phyloP scores from a whole-genome alignment of 305 asterid genomes.

The Solanum hybrid region DNA sequence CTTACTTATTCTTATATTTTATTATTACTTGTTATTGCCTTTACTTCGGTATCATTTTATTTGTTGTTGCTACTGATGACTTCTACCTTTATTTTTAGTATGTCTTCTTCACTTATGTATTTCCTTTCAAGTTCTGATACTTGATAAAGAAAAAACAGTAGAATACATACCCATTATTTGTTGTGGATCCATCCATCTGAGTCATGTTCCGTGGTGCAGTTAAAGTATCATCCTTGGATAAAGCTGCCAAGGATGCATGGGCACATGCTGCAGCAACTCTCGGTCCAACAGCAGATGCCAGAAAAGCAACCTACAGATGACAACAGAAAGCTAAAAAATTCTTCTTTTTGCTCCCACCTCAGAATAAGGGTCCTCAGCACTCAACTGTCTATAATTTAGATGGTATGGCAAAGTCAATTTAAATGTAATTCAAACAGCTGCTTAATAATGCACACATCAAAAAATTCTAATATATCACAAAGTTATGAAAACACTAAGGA shows the following conservation, averaged over 20 bases:
- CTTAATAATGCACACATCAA: background rate
- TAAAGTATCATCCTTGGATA: conserved; percentile 42
- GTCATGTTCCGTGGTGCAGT: conserved; percentile 9
- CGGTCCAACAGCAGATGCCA: conserved; percentile 91
- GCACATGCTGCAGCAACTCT: conserved; percentile 99
- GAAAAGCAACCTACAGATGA: conserved; percentile 74
- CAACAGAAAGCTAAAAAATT: conserved; percentile 2
- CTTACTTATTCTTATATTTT: background rate
- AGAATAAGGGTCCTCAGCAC: background rate
- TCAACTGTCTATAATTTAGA: background rate
- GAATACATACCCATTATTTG: conserved; percentile 9
- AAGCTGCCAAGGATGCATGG: conserved; percentile 74
- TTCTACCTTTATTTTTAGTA: background rate
- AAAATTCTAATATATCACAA: background rate
- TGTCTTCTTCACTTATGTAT: background rate
- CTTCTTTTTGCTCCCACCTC: background rate
- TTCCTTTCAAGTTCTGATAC: background rate
- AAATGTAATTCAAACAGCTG: background rate
- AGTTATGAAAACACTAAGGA: background rate
- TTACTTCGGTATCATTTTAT: background rate
- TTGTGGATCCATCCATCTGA: conserved; percentile 26
- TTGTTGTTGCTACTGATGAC: background rate
- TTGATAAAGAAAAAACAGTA: background rate
- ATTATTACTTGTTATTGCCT: background rate
- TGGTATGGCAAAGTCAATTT: background rate